Conservation (phyloP, 176 grass and related monocot genomes). For the Aechmea fasciata region DNA sequence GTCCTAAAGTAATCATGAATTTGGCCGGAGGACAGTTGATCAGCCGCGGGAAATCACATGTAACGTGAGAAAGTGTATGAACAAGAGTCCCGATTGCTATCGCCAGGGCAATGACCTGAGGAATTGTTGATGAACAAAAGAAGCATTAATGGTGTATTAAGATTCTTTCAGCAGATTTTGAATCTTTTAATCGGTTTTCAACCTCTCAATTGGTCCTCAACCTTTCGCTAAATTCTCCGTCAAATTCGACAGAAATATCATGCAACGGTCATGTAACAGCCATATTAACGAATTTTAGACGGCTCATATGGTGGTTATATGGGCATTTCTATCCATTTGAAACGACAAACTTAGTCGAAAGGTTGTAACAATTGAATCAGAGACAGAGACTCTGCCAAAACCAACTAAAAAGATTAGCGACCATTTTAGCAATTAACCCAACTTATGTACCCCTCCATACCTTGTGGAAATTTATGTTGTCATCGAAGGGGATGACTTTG, state of each 20-base stretch:
- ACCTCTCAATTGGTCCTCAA: no score
- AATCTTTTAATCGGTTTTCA: no score
- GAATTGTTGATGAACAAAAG: background rate
- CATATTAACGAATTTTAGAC: no score
- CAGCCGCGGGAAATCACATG: slow-evolving; percentile 88
- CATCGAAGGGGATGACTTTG: slow-evolving; percentile 74
- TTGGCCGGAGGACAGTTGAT: slow-evolving; percentile 49
- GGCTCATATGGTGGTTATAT: no score
- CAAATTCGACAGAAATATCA: no score
- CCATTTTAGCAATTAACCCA: no score
- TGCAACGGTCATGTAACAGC: no score
- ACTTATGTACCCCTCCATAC: slow-evolving; percentile 13
- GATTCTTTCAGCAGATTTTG: background rate
- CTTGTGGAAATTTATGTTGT: slow-evolving; percentile 99
- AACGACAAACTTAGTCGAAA: background rate
- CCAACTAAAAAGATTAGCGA: no score
- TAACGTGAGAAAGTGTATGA: slow-evolving; percentile 68
- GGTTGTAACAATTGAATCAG: background rate
- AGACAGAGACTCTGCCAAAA: no score
- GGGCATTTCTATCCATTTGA: no score
- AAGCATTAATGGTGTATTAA: slow-evolving; percentile 1
- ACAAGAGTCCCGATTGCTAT: slow-evolving; percentile 56
- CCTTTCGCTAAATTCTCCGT: no score
- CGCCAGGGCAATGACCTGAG: slow-evolving; percentile 44
- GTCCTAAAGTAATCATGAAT: slow-evolving; percentile 52